phyloP scores from a whole-genome alignment of 192 early-diverging fungal genomes.

The Coemansia sp. region DNA sequence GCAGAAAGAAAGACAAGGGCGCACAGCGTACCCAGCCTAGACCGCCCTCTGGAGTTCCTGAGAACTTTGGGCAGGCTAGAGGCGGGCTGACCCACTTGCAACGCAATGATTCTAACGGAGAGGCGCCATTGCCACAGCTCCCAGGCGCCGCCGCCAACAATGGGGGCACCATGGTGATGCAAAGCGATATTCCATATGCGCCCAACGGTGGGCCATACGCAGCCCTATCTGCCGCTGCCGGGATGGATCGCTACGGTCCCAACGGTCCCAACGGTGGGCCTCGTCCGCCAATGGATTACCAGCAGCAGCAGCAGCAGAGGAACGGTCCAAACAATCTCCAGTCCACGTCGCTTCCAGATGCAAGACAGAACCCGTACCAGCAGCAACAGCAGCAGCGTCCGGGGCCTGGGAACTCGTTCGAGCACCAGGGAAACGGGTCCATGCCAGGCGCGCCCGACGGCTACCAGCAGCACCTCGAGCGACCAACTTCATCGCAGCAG shows the following conservation, averaged over 20 bases:
- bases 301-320: slow-evolving; percentile 12
- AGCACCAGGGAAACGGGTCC: background rate
- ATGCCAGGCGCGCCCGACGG: slow-evolving; percentile 4
- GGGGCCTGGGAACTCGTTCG: background rate
- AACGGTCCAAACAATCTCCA: slow-evolving; percentile 9
- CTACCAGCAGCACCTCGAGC: background rate
- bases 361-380: slow-evolving; percentile 13
- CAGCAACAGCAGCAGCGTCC: background rate
- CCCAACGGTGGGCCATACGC: slow-evolving; percentile 3
- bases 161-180: background rate
- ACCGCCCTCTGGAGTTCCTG: slow-evolving; percentile 45
- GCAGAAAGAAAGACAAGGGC: slow-evolving; percentile 50
- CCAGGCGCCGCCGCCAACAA: slow-evolving; percentile 1
- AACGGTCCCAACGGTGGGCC: background rate
- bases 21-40: slow-evolving; percentile 26
- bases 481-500: slow-evolving; percentile 2
- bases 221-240: slow-evolving; percentile 5
- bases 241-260: slow-evolving; percentile 13
- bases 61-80: slow-evolving; percentile 37
- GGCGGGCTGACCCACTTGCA: slow-evolving; percentile 33
- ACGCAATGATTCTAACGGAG: slow-evolving; percentile 24
- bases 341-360: slow-evolving; percentile 31
- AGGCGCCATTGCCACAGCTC: slow-evolving; percentile 1
- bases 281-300: slow-evolving; percentile 6
- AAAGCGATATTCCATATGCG: slow-evolving; percentile 20